Evolutionary conservation across 768 basidiomycete genomes (phyloP), one percentile per base, ranked within the genome.

Genomic region (Lactifluus volemus): DNA sequence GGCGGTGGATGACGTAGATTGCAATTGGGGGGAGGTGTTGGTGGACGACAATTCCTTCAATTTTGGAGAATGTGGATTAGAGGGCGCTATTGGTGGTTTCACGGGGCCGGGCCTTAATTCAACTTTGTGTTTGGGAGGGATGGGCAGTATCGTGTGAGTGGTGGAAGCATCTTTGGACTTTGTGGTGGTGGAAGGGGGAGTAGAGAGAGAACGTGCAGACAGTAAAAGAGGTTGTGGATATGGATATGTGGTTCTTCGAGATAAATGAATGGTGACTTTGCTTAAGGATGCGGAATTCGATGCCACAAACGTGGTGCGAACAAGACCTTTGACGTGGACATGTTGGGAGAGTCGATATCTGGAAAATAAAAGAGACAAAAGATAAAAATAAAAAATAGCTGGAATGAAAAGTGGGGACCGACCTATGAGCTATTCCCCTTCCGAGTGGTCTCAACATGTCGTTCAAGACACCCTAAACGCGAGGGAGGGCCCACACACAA

Each of bases 81-180:
- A 55, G n/a, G 70, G 68, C 29, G 72, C 64, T 12, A 73, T 58
- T 49, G 72, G 67, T 0, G 73, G 74, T 60, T 82, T 84, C 52
- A 86, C 73, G 30, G 87, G 88, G 2, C 75, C 82, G 1, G 88
- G 88, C 25, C 82, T 80, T 15, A 88, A 74, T 60, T 86, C 83
- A 53, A 86, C 73, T 70, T 83, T 80, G 49, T 69, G 71, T 59
- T 75, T 78, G 6, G 70, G 68, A 56, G 67, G 44, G 5, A 70
- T 17, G 55, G 61, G 59, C 59, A 61, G 64, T 44, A 73, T 55
- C 72, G 68, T 45, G 69, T 67, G 41, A 56, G 54, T 38, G 62
- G 45, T 51, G 67, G 65, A 60, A 65, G 75, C 59, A 56, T 47
- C 68, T 68, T 45, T 58, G 50, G 59, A 56, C 41, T 21, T 65